Conservation (phyloP, 148 eudicot species). For the Amaranthus hypochondriacus region DNA sequence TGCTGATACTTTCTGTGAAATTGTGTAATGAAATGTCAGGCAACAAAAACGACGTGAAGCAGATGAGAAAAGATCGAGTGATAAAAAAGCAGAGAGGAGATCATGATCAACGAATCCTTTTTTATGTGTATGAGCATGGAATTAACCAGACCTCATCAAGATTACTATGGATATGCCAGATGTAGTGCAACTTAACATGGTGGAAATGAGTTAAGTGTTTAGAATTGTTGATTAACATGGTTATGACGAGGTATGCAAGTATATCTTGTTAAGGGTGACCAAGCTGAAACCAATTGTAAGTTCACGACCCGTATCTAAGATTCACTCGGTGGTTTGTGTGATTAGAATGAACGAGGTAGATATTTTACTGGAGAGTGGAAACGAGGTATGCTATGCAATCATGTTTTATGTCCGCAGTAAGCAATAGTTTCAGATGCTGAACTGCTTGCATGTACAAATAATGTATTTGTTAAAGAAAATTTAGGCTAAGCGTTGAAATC, state of each 20-base stretch:
- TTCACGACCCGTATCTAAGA: background rate
- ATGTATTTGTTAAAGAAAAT: background rate
- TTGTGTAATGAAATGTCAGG: conserved; percentile 34
- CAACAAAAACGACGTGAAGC: conserved; percentile 84
- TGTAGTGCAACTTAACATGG: background rate
- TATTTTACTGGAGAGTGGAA: background rate
- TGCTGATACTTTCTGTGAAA: background rate
- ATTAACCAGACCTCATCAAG: too few relatives aligned
- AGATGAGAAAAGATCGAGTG: conserved; percentile 69
- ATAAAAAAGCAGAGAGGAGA: conserved; percentile 58
- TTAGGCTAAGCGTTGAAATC: background rate
- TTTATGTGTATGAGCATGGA: background rate
- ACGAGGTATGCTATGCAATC: background rate
- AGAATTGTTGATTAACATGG: background rate
- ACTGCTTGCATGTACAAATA: conserved; percentile 14
- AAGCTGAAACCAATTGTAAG: background rate
- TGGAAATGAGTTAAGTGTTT: background rate
- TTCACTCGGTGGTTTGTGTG: background rate
- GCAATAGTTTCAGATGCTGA: background rate
- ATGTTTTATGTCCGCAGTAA: background rate
- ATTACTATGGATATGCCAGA: too few relatives aligned
- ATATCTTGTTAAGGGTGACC: background rate
- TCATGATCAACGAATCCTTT: conserved; percentile 19
- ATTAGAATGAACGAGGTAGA: background rate
- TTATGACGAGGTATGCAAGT: background rate